Conservation (phyloP, 2,329 filamentous ascomycete genomes). For the Penicillium brevicompactum region DNA sequence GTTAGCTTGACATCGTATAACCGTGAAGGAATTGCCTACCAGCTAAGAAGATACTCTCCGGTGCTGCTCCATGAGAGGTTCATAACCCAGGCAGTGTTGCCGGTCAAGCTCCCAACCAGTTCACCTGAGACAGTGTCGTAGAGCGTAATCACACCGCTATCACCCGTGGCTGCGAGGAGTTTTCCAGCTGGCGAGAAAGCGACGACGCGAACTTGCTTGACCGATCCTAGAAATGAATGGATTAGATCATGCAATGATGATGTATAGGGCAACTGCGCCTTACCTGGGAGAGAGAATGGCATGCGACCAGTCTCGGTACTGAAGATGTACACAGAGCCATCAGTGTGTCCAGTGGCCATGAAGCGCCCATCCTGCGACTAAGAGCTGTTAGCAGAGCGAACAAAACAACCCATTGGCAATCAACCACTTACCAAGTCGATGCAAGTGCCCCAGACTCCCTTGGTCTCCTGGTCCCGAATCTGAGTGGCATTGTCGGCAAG, state of each 20-base stretch:
- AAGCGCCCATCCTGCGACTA: slow-evolving; percentile 74
- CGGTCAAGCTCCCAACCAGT: slow-evolving; percentile 81
- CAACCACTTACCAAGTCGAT: slow-evolving; percentile 68
- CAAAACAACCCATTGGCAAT: not conserved
- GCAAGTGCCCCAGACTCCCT: slow-evolving; percentile 86
- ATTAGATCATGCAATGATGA: slow-evolving; percentile 17
- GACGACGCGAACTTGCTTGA: slow-evolving; percentile 82
- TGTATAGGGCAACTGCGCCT: slow-evolving; percentile 18
- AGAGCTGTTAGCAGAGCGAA: slow-evolving; percentile 1
- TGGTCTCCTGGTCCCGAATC: slow-evolving; percentile 84
- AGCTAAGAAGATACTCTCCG: slow-evolving; percentile 86
- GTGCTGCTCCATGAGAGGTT: slow-evolving; percentile 91
- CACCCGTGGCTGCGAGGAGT: slow-evolving; percentile 84
- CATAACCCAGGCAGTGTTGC: slow-evolving; percentile 84
- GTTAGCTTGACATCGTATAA: slow-evolving; percentile 11
- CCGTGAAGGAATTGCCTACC: slow-evolving; percentile 49
- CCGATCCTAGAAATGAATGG: slow-evolving; percentile 65
- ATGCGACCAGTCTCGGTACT: slow-evolving; percentile 87
- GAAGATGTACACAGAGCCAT: slow-evolving; percentile 90
- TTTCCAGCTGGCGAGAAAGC: slow-evolving; percentile 85
- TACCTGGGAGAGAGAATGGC: slow-evolving; percentile 80
- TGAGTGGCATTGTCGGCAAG: slow-evolving; percentile 59
- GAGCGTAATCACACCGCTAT: slow-evolving; percentile 82
- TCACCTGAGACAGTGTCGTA: slow-evolving; percentile 93
- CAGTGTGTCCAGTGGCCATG: slow-evolving; percentile 91